A percentile compares a stretch with the other conserved stretches of the same genome.
phyloP scores from a whole-genome alignment of 495 filamentous ascomycete genomes.

The Podospora appendiculata region DNA sequence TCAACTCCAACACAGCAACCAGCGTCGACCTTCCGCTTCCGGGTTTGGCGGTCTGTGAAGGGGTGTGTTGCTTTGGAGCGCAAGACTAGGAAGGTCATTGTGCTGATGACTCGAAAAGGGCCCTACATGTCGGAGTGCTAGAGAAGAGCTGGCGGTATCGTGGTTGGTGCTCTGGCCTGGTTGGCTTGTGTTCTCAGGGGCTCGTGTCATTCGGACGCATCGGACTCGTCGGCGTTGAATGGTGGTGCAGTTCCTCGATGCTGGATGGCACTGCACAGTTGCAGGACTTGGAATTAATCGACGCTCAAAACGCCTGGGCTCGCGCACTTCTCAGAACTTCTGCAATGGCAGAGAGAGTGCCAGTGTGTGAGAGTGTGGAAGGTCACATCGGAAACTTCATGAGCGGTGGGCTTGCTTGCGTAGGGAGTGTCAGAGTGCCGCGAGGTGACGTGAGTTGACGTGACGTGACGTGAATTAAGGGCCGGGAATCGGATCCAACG shows the following conservation, averaged over 20 bases:
- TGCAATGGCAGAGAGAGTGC: background rate
- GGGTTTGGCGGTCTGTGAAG: background rate
- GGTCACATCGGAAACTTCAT: background rate
- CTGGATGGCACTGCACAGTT: too few species aligned
- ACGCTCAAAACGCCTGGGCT: too few species aligned
- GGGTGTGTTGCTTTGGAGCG: background rate
- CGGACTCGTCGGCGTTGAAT: too few species aligned
- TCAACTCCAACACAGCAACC: background rate
- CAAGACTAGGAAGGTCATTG: slow-evolving; percentile 6
- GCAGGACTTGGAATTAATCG: too few species aligned
- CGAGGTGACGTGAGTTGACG: background rate
- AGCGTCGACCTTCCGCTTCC: slow-evolving; percentile 6
- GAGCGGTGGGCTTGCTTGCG: background rate
- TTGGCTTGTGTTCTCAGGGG: too few species aligned
- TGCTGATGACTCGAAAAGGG: background rate
- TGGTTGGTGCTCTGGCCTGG: background rate
- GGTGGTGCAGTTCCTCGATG: too few species aligned
- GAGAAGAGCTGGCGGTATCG: background rate
- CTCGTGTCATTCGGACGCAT: too few species aligned
- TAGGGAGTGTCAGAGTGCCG: background rate
- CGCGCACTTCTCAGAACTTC: background rate
- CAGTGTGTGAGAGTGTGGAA: background rate
- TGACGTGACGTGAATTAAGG: background rate
- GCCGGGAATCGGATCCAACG: background rate
- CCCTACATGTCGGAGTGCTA: background rate